Evolutionary conservation across 2,329 filamentous ascomycete genomes (phyloP).

Genomic region (Colletotrichum destructivum): DNA sequence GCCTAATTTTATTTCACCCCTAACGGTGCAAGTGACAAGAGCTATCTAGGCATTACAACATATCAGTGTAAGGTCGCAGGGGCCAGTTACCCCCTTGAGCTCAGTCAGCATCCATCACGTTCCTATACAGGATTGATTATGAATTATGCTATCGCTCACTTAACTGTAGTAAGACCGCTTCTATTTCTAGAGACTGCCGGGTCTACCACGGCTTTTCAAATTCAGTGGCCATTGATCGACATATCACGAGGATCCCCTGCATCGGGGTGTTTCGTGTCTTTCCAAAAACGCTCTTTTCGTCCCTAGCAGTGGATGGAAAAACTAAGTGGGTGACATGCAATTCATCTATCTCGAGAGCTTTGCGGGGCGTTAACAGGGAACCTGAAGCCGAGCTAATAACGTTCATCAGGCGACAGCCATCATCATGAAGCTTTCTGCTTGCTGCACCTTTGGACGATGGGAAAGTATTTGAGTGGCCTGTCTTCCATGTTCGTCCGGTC

Average conservation of each 20-base stretch:
- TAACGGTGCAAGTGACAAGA: slow-evolving; percentile 11
- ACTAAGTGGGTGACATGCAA: neutral
- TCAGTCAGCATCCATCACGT: no score
- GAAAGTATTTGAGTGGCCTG: slow-evolving; percentile 16
- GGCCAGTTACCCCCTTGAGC: neutral
- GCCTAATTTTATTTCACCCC: neutral
- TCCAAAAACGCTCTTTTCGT: slow-evolving; percentile 20
- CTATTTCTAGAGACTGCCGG: no score
- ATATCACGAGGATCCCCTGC: slow-evolving; percentile 19
- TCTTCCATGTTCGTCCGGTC: neutral
- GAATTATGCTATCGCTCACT: no score
- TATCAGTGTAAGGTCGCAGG: slow-evolving; percentile 13
- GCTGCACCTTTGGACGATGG: neutral
- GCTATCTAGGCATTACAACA: neutral
- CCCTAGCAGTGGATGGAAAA: slow-evolving; percentile 3
- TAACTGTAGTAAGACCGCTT: no score
- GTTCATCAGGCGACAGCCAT: slow-evolving; percentile 8
- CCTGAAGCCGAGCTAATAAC: slow-evolving; percentile 2
- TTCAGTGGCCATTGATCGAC: neutral
- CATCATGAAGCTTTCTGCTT: slow-evolving; percentile 14
- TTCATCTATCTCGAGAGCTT: slow-evolving; percentile 30
- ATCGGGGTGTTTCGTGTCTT: slow-evolving; percentile 20
- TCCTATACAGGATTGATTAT: no score
- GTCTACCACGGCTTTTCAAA: neutral
- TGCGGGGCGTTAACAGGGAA: neutral